phyloP scores from a whole-genome alignment of 1,284 basidiomycete genomes.

The Moesziomyces aphidis region DNA sequence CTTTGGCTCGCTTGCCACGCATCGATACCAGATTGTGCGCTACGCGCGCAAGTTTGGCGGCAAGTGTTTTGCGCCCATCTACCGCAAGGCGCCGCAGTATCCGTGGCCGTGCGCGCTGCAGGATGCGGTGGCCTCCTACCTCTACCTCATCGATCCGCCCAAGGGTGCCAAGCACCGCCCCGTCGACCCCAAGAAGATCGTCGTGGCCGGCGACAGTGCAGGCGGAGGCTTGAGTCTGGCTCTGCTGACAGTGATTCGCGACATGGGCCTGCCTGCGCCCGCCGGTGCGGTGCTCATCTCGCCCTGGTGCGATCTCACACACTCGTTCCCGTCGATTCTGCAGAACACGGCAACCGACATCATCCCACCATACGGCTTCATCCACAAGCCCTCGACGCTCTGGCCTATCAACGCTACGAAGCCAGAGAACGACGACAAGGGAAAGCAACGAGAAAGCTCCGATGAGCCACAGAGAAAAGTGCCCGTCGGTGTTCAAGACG shows the following conservation, averaged over 20 bases:
- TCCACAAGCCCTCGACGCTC: conserved; percentile 65
- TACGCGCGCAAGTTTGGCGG: conserved; percentile 69
- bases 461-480: conserved; percentile 27
- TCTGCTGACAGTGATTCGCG: conserved; percentile 90
- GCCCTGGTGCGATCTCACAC: conserved; percentile 89
- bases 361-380: conserved; percentile 71
- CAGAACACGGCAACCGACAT: conserved; percentile 82
- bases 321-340: conserved; percentile 90
- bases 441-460: background rate
- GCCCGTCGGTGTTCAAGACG: conserved; percentile 27
- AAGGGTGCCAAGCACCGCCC: conserved; percentile 74
- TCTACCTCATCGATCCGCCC: conserved; percentile 80
- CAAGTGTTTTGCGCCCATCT: conserved; percentile 68
- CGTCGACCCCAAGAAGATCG: conserved; percentile 83
- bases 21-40: conserved; percentile 69
- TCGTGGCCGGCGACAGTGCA: conserved; percentile 89
- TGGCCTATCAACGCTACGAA: conserved; percentile 59
- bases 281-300: conserved; percentile 70
- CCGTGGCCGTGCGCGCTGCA: conserved; percentile 96
- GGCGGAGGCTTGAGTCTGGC: conserved; percentile 89
- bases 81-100: conserved; percentile 66
- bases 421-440: conserved; percentile 10
- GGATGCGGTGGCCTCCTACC: conserved; percentile 84
- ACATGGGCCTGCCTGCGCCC: conserved; percentile 82
- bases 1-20: conserved; percentile 72